Percentiles rank a stretch among this genome's conserved stretches.
These are phyloP conservation scores for Plantago elongata DNA, from an alignment of 257 asterid genomes.

Conservation along the genomic window DNA sequence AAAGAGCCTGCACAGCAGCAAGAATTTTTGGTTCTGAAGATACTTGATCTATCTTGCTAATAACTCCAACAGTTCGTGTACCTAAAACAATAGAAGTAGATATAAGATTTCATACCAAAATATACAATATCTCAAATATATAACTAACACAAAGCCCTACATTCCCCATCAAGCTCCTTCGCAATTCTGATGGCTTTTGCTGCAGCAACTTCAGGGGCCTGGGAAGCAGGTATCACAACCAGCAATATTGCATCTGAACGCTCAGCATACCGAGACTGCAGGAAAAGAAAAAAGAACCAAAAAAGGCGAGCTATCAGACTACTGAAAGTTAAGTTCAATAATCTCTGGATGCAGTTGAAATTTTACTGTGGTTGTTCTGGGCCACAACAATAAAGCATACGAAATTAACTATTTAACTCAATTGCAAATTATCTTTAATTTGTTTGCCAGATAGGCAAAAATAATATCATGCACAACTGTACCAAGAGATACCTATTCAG, in stretches of 20 bases:
- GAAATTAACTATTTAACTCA: neutral
- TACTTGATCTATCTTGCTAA: conserved; percentile 88
- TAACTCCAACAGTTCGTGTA: conserved; percentile 88
- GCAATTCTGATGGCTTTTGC: conserved; percentile 92
- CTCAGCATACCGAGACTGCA: conserved; percentile 84
- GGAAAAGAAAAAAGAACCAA: neutral
- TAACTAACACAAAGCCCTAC: conserved; percentile 27
- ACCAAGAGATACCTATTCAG: too few relatives aligned
- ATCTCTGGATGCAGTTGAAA: conserved; percentile 11
- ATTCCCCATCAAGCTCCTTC: conserved; percentile 92
- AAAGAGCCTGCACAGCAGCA: conserved; percentile 85
- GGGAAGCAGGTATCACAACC: conserved; percentile 85
- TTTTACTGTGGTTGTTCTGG: neutral
- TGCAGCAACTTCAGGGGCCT: conserved; percentile 92
- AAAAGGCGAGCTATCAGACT: conserved; percentile 19
- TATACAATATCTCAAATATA: neutral
- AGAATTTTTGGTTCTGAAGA: conserved; percentile 70
- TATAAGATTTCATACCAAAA: conserved; percentile 11
- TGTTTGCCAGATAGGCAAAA: neutral
- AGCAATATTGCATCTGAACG: conserved; percentile 87
- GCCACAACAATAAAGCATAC: neutral
- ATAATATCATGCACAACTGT: too few relatives aligned
- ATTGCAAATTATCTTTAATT: neutral
- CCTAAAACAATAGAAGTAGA: conserved; percentile 33
- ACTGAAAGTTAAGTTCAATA: conserved; percentile 14